phyloP scores from a whole-genome alignment of 2,329 filamentous ascomycete species.

The Phialocephala sp. region DNA sequence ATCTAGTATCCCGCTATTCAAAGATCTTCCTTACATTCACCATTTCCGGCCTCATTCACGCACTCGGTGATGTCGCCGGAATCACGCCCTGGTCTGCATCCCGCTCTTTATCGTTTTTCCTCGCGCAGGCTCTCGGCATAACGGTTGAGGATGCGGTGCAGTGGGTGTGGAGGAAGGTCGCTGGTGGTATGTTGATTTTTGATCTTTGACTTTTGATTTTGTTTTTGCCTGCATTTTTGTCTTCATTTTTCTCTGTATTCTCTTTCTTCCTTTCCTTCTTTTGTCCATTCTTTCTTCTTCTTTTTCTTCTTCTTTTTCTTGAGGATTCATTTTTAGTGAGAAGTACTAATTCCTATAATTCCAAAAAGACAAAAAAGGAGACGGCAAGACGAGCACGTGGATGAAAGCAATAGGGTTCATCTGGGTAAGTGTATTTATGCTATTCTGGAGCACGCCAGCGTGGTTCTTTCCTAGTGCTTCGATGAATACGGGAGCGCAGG shows the following conservation, averaged over 20 bases:
- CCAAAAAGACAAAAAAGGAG: too few relatives aligned
- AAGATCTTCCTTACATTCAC: constrained; percentile 42
- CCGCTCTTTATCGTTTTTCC: constrained; percentile 38
- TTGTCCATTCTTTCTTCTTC: too few relatives aligned
- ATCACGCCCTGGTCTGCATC: constrained; percentile 29
- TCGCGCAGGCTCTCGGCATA: constrained; percentile 35
- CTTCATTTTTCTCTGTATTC: too few relatives aligned
- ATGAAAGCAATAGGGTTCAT: constrained; percentile 26
- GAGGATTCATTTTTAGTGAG: too few relatives aligned
- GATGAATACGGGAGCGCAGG: not conserved
- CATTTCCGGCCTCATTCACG: constrained; percentile 40
- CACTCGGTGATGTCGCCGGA: constrained; percentile 27
- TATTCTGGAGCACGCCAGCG: constrained; percentile 23
- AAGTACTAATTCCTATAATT: too few relatives aligned
- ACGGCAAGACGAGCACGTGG: too few relatives aligned
- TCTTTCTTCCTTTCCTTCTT: too few relatives aligned
- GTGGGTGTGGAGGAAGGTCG: constrained; percentile 34
- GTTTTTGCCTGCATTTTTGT: too few relatives aligned
- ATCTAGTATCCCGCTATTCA: constrained; percentile 38
- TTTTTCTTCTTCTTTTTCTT: too few relatives aligned
- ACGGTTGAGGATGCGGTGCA: constrained; percentile 42
- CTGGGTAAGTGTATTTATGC: constrained; percentile 35
- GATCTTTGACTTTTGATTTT: too few relatives aligned
- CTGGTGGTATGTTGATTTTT: too few relatives aligned
- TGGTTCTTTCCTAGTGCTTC: constrained; percentile 17